Evolutionary conservation across 1,284 basidiomycete genomes (phyloP), one percentile per base, ranked within the genome.

Genomic region (Naganishia sp.): DNA sequence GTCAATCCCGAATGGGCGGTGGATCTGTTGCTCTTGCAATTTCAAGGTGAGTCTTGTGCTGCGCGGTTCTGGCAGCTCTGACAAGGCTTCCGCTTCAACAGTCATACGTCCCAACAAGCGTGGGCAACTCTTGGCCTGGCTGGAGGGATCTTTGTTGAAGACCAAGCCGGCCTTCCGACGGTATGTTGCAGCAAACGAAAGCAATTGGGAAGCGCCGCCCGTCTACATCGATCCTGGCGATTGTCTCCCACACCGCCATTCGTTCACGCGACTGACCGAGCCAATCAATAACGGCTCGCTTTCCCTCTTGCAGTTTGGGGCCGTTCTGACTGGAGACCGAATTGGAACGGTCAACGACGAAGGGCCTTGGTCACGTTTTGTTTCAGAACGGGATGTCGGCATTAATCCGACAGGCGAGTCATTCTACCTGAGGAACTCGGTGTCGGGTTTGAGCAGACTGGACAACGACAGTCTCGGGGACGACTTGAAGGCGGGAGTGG

Each of bases 251-350:
- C 65, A 48, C 54, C 50, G 50, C n/a, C 36, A 21, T 7, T 25
- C 56, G 2, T 66, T 53, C 18, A 54, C 55, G 13, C n/a, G 50
- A 15, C 50, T 52, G 25, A 55, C 50, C 16, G 42, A 21, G 10
- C 54, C 56, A 3, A 16, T 39, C 28, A 66, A 66, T 44, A 57
- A 57, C 21, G 65, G 65, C 11, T 50, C 65, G 6, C 9, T 66
- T 2, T 57, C 57, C 7, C 56, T 66, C 16, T 36, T 50, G 13
- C 33, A 33, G 9, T 66, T 66, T 18, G 56, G 50, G 13, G 65
- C 65, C 18, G 33, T 39, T 15, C 49, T 60, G 13, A 66, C 65
- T 15, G 65, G 65, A 42, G 65, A 66, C 33, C 65, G 65, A 7
- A 42, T 39, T 21, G 54, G 44, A 36, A 46, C 50, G 16, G 57